Evolutionary conservation across 202 grass and related monocot species (phyloP).

Genomic region (Zoysia matrella): DNA sequence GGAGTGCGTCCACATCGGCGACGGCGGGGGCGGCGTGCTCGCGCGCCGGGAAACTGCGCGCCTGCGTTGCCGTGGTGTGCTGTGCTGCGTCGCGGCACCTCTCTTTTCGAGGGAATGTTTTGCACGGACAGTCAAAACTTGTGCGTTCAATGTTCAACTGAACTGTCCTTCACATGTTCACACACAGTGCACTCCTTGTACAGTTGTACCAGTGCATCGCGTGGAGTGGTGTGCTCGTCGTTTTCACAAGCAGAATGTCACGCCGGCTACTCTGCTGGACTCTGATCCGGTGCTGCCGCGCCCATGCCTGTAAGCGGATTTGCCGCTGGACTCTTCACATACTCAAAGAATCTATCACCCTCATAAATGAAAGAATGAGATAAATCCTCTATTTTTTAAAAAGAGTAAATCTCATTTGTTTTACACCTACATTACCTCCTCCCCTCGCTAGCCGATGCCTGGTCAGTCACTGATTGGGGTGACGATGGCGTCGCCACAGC

Average conservation of each 20-base stretch:
- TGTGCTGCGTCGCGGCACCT: not conserved
- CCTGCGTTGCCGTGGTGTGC: not conserved
- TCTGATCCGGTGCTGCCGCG: not conserved
- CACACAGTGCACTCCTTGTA: not conserved
- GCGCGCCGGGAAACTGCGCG: slow-evolving; percentile 11
- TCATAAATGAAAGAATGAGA: no score
- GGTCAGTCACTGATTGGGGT: slow-evolving; percentile 16
- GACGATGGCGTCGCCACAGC: not conserved
- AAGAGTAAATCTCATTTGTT: no score
- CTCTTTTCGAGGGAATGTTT: not conserved
- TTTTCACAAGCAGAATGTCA: slow-evolving; percentile 15
- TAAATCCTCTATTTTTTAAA: no score
- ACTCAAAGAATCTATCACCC: no score
- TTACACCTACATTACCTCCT: no score
- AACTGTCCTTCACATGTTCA: slow-evolving; percentile 27
- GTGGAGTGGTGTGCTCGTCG: not conserved
- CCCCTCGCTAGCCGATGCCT: not conserved
- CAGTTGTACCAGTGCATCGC: not conserved
- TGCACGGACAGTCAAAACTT: not conserved
- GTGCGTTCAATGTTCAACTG: slow-evolving; percentile 37
- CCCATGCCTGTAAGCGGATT: no score
- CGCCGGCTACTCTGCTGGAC: not conserved
- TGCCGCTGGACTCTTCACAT: no score
- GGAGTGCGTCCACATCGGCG: not conserved
- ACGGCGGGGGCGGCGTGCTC: not conserved